Evolutionary conservation across 495 filamentous ascomycete species (phyloP), one percentile per base, ranked within the genome.

Genomic region (Aspergillus homomorphus): DNA sequence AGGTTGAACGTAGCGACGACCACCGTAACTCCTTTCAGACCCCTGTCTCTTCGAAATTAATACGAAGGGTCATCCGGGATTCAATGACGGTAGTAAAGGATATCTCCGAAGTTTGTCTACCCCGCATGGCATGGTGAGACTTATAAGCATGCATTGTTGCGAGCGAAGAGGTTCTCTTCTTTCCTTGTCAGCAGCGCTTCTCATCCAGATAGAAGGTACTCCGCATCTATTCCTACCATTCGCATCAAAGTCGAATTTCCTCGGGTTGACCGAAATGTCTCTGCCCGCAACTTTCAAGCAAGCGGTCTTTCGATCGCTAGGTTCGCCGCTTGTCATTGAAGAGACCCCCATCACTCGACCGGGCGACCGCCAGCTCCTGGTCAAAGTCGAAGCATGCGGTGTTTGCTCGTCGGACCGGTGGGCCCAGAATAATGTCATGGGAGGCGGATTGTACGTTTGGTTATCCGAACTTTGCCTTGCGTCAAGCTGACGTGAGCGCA

Each of bases 311-410:
- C 71, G 72, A 42, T 62, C 66, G 44, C 58, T 64, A 1, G 69
- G 71, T 56, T 61, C 45, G 1, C 69, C 77, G 15, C 60, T 82
- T 42, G 62, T 60, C 24, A 51, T 85, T 21, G 69, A 78, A 61
- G 71, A 82, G 6, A 56, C 75, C 19, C 58, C 65, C n/a, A 63
- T 84, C 24, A 74, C 70, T 53, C 45, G 60, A 15, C 82, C 82
- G 18, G 67, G 62, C 0, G 48, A 67, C 0, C 66, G 71, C 15
- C 68, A 84, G 58, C 66, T 85, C 3, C 70, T 85, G 10, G 73
- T 82, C 53, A 81, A 82, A 64, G 75, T 84, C 9, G 61, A 80
- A 15, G 82, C 81, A 33, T 79, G 75, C 60, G 82, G 81, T 51
- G 76, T 85, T 38, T 85, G 81, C 64, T 73, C 73, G 62, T 72